Evolutionary conservation across 2,329 filamentous ascomycete genomes (phyloP).

Genomic region (Macroventuria anomochaeta): DNA sequence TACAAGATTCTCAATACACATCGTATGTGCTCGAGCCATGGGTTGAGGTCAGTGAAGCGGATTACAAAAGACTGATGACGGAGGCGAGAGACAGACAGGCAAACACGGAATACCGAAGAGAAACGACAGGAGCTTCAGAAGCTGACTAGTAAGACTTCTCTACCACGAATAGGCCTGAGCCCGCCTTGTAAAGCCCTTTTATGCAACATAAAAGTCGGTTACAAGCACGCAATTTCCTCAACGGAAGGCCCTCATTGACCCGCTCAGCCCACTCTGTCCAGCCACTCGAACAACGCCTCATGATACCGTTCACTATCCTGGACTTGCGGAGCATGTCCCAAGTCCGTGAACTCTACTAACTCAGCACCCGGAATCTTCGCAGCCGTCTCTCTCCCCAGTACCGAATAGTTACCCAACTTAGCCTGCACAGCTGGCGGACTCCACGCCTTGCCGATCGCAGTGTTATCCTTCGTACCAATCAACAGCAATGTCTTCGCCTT

Average conservation of each 20-base stretch:
- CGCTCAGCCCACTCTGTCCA: conserved; percentile 30
- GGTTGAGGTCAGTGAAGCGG: conserved; percentile 1
- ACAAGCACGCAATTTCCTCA: too few species aligned
- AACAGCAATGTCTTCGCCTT: conserved; percentile 57
- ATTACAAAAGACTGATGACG: conserved; percentile 2
- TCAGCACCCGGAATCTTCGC: conserved; percentile 53
- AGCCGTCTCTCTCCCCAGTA: conserved; percentile 57
- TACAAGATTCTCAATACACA: conserved; percentile 1
- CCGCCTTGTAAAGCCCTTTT: too few species aligned
- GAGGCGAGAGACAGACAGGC: not conserved
- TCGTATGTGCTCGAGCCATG: conserved; percentile 1
- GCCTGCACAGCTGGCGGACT: conserved; percentile 32
- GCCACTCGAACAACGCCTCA: conserved; percentile 55
- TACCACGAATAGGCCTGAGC: not conserved
- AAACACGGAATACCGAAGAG: not conserved
- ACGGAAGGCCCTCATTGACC: too few species aligned
- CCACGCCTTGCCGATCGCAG: conserved; percentile 63
- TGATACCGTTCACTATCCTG: conserved; percentile 59
- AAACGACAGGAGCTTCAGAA: not conserved
- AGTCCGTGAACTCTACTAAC: conserved; percentile 56
- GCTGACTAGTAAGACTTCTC: not conserved
- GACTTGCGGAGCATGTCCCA: conserved; percentile 63
- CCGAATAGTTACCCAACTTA: conserved; percentile 57
- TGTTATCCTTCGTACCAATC: conserved; percentile 61
- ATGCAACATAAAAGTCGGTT: too few species aligned